Percentiles rank a stretch among this genome's conserved stretches.
Conservation (phyloP, 805 yeast species). For the Candida golubevii region DNA sequence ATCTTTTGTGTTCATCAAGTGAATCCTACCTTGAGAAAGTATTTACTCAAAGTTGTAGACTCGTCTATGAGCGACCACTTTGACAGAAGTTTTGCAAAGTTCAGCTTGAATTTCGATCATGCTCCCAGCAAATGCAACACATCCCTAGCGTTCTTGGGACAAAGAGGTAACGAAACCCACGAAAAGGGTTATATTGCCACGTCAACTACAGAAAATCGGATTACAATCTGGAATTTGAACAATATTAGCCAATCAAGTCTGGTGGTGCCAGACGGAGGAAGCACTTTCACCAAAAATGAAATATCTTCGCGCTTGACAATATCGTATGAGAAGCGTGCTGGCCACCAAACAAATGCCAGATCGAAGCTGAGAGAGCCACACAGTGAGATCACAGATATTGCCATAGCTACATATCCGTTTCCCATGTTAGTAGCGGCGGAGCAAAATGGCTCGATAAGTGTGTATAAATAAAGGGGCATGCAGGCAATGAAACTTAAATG, state of each 20-base stretch:
- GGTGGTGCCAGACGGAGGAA: neutral
- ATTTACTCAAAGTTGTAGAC: constrained; percentile 21
- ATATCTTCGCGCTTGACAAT: constrained; percentile 14
- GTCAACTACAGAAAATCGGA: constrained; percentile 25
- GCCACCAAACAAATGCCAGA: neutral
- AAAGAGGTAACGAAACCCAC: constrained; percentile 1
- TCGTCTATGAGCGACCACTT: constrained; percentile 12
- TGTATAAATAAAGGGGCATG: constrained; percentile 39
- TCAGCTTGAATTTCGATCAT: constrained; percentile 19
- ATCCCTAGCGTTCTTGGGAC: constrained; percentile 3
- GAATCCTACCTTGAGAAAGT: constrained; percentile 21
- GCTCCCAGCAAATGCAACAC: constrained; percentile 4
- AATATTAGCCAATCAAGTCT: constrained; percentile 10
- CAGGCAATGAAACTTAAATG: too few relatives aligned
- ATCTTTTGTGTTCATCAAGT: constrained; percentile 21
- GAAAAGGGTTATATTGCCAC: constrained; percentile 18
- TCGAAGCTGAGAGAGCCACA: neutral
- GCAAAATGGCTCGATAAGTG: constrained; percentile 59
- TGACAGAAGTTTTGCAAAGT: constrained; percentile 17
- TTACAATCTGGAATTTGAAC: constrained; percentile 27
- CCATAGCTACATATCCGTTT: constrained; percentile 45
- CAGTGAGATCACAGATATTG: constrained; percentile 41
- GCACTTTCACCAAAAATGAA: constrained; percentile 10
- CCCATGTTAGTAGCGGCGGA: constrained; percentile 65
- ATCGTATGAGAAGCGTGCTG: constrained; percentile 13